phyloP scores from a whole-genome alignment of 305 asterid genomes.

The Ilex paraguariensis region DNA sequence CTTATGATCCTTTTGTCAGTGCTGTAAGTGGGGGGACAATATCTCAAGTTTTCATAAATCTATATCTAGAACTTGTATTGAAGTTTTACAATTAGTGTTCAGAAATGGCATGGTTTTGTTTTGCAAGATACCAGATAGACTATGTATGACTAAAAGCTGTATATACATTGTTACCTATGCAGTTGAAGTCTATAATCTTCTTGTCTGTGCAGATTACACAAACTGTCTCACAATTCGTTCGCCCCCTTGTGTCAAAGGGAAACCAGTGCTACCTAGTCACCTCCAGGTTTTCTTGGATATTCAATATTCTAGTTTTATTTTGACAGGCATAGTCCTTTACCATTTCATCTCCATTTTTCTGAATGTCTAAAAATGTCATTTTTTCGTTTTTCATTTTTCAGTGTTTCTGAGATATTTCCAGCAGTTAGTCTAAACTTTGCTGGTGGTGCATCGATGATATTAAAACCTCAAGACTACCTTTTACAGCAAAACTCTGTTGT shows the following conservation, averaged over 20 bases:
- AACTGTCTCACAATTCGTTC: slow-evolving; percentile 54
- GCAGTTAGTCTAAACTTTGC: slow-evolving; percentile 65
- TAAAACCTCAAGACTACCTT: slow-evolving; percentile 81
- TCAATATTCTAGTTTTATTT: slow-evolving; percentile 1
- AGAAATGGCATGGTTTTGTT: too few species aligned
- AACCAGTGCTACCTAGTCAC: slow-evolving; percentile 64
- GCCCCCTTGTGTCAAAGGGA: slow-evolving; percentile 52
- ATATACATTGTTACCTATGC: neutral
- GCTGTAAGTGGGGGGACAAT: slow-evolving; percentile 36
- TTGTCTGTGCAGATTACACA: slow-evolving; percentile 50
- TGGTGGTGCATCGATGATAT: slow-evolving; percentile 75
- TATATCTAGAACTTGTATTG: too few species aligned
- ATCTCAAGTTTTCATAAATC: too few species aligned
- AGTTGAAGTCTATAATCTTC: neutral
- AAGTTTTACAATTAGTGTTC: too few species aligned
- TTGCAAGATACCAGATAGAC: neutral
- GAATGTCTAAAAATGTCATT: neutral
- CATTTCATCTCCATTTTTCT: slow-evolving; percentile 1
- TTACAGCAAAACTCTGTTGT: slow-evolving; percentile 72
- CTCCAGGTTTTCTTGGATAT: slow-evolving; percentile 50
- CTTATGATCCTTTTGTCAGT: slow-evolving; percentile 48
- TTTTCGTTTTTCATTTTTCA: slow-evolving; percentile 15
- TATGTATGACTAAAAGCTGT: neutral
- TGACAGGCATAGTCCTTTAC: slow-evolving; percentile 5
- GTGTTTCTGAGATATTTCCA: slow-evolving; percentile 68